Evolutionary conservation across 257 asterid genomes (phyloP).

Genomic region (Eustoma russellianum): DNA sequence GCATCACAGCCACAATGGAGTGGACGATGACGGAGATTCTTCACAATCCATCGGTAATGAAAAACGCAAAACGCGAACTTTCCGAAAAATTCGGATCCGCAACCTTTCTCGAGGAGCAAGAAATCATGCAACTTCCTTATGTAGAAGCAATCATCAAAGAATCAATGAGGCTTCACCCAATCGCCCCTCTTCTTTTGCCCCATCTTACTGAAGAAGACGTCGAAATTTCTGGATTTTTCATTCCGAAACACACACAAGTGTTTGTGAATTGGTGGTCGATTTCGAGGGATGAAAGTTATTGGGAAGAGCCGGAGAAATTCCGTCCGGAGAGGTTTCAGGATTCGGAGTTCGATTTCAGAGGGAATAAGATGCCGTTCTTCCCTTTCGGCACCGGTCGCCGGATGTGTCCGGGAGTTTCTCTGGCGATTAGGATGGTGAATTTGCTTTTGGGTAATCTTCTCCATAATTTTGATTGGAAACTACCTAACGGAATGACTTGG

Average conservation of each 20-base stretch:
- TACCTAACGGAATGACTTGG: too few relatives aligned
- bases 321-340: constrained; percentile 24
- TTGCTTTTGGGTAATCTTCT: too few relatives aligned
- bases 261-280: constrained; percentile 24
- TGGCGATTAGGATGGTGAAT: not conserved
- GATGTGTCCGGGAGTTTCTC: not conserved
- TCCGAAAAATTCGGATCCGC: not conserved
- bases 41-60: constrained; percentile 16
- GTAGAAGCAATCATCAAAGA: constrained; percentile 27
- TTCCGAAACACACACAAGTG: constrained; percentile 20
- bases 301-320: constrained; percentile 20
- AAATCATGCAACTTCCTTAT: constrained; percentile 15
- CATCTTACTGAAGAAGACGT: constrained; percentile 20
- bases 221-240: constrained; percentile 15
- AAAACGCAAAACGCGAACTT: constrained; percentile 19
- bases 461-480: too few relatives aligned
- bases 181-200: constrained; percentile 22
- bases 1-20: constrained; percentile 22
- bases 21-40: constrained; percentile 30
- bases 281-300: constrained; percentile 15
- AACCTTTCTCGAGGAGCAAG: constrained; percentile 10
- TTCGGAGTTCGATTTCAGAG: constrained; percentile 17
- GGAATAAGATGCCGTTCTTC: constrained; percentile 13
- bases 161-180: constrained; percentile 26
- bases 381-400: constrained; percentile 13